These are phyloP conservation scores for Cyclotella distinguenda DNA, from an alignment of 108 stramenopile genomes.

Conservation along the genomic window DNA sequence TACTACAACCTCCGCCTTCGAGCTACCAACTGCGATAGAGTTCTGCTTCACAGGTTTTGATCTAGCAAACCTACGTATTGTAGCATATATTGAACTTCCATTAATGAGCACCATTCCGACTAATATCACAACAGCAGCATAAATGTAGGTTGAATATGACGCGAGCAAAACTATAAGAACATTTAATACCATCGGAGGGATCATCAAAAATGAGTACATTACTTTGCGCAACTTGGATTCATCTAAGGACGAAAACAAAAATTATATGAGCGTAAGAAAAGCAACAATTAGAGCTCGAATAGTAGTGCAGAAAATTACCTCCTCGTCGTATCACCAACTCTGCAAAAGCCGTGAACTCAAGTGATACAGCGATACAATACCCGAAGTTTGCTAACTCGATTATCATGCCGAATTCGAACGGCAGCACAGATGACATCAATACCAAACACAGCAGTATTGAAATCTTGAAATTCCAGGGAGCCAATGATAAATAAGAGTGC, in stretches of 20 bases:
- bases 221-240: conserved; percentile 17
- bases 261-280: not conserved
- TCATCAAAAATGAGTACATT: conserved; percentile 8
- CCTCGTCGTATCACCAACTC: conserved; percentile 25
- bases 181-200: conserved; percentile 27
- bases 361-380: conserved; percentile 25
- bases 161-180: conserved; percentile 27
- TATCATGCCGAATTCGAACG: conserved; percentile 24
- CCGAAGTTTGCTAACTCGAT: conserved; percentile 35
- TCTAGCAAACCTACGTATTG: too few relatives aligned
- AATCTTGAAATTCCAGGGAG: conserved; percentile 1
- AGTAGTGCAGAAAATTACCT: conserved; percentile 3
- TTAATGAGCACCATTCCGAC: conserved; percentile 23
- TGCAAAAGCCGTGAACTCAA: conserved; percentile 34
- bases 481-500: conserved; percentile 13
- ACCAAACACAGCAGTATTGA: conserved; percentile 26
- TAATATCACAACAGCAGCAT: conserved; percentile 19
- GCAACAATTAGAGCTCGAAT: not conserved
- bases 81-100: conserved; percentile 13
- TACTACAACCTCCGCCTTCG: too few relatives aligned
- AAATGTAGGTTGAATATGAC: conserved; percentile 47
- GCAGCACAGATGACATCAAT: conserved; percentile 26
- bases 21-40: too few relatives aligned
- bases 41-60: too few relatives aligned
- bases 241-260: conserved; percentile 5